phyloP scores from a whole-genome alignment of 345 rosid genomes.

The Boechera stricta region DNA sequence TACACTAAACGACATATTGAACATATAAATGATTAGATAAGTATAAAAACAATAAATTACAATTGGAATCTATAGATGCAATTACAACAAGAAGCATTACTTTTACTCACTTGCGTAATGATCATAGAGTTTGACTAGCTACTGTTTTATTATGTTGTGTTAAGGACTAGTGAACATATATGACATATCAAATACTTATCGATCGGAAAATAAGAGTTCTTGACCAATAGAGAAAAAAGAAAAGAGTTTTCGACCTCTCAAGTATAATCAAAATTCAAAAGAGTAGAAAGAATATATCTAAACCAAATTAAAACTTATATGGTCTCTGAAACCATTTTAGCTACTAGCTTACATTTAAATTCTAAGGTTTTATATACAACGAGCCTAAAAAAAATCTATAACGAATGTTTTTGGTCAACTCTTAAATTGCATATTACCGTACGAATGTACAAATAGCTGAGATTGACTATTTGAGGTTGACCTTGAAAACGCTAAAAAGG shows the following conservation, averaged over 20 bases:
- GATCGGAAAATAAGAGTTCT: background rate
- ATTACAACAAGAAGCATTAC: background rate
- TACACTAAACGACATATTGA: slow-evolving; percentile 32
- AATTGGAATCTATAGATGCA: slow-evolving; percentile 5
- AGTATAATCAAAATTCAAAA: background rate
- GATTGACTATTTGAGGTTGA: slow-evolving; percentile 26
- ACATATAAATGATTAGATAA: background rate
- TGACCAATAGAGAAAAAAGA: background rate
- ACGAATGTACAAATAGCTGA: slow-evolving; percentile 7
- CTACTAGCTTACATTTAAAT: background rate
- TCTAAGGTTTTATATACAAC: background rate
- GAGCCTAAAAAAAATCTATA: background rate
- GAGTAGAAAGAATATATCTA: background rate
- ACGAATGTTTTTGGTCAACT: slow-evolving; percentile 12
- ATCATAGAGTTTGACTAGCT: slow-evolving; percentile 18
- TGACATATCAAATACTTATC: background rate
- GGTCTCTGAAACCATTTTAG: background rate
- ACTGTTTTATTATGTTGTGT: slow-evolving; percentile 3
- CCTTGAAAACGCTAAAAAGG: background rate
- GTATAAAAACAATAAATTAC: background rate
- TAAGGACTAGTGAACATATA: background rate
- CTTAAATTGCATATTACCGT: slow-evolving; percentile 35
- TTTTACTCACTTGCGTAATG: slow-evolving; percentile 8
- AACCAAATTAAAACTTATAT: background rate
- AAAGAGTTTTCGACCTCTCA: background rate